Percentiles rank a stretch among this genome's conserved stretches.
These are phyloP conservation scores for Anisodus tanguticus DNA, from an alignment of 257 asterid species.

Conservation along the genomic window DNA sequence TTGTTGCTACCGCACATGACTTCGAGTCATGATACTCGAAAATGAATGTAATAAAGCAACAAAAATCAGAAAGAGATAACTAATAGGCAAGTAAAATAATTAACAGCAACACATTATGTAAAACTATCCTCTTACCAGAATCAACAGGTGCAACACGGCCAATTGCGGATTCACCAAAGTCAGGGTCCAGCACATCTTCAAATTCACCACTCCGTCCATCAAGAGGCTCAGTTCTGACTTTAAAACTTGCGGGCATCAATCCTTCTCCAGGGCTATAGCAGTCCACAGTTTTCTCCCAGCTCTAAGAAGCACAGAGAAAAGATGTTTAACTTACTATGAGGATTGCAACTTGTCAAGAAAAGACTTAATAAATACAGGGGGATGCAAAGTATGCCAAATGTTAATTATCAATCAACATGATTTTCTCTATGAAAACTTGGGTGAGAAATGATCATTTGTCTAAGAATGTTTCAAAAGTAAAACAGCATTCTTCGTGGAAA, in stretches of 20 bases:
- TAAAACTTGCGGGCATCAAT: conserved; percentile 86
- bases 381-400: not conserved
- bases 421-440: not conserved
- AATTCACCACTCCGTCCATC: conserved; percentile 64
- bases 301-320: conserved; percentile 43
- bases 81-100: not conserved
- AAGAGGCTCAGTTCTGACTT: conserved; percentile 61
- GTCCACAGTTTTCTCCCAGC: conserved; percentile 88
- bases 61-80: not conserved
- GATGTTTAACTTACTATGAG: conserved; percentile 21
- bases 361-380: not conserved
- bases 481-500: not conserved
- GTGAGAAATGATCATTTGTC: not conserved
- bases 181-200: conserved; percentile 77
- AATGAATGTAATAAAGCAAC: not conserved
- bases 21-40: not conserved
- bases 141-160: conserved; percentile 94
- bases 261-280: conserved; percentile 85
- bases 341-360: not conserved
- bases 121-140: conserved; percentile 54
- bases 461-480: not conserved
- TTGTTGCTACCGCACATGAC: not conserved
- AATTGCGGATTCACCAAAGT: conserved; percentile 85
- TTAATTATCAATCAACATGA: not conserved
- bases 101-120: not conserved